These are phyloP conservation scores for Diplodia seriata DNA, from an alignment of 2,329 filamentous ascomycete species.

Conservation along the genomic window DNA sequence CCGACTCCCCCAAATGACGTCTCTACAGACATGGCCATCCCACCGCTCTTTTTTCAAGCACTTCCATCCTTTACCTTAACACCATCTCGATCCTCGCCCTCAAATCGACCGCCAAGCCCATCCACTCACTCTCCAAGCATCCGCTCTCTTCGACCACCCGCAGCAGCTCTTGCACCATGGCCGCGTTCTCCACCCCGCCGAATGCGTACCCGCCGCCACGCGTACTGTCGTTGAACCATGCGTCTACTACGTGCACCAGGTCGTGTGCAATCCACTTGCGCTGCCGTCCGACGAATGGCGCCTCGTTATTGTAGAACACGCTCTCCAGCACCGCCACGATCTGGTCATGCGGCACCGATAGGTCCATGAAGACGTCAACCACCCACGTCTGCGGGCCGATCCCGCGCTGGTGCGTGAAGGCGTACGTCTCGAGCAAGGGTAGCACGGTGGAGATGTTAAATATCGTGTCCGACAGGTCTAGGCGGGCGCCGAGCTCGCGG, in stretches of 20 bases:
- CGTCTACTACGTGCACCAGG: constrained; percentile 65
- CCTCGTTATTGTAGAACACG: constrained; percentile 71
- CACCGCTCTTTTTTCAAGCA: not conserved
- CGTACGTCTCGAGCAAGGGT: constrained; percentile 64
- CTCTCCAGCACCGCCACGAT: constrained; percentile 68
- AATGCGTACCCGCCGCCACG: constrained; percentile 63
- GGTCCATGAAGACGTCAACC: constrained; percentile 69
- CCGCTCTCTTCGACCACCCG: constrained; percentile 54
- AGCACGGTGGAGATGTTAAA: constrained; percentile 63
- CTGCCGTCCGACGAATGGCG: constrained; percentile 67
- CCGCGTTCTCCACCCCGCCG: constrained; percentile 65
- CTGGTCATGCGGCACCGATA: constrained; percentile 67
- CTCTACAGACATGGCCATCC: not conserved
- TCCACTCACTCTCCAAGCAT: constrained; percentile 47
- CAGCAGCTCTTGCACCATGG: constrained; percentile 48
- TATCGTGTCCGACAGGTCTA: constrained; percentile 62
- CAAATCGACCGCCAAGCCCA: constrained; percentile 40
- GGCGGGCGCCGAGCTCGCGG: constrained; percentile 62
- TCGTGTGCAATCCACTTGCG: constrained; percentile 65
- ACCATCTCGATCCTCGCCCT: constrained; percentile 31
- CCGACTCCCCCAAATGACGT: not conserved
- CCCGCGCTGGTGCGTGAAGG: constrained; percentile 59
- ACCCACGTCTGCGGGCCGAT: constrained; percentile 63
- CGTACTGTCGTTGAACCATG: constrained; percentile 67
- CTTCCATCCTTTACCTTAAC: constrained; percentile 12